Base-by-base conservation (phyloP, 345 rosid species). In the Dovyalis caffra region DNA sequence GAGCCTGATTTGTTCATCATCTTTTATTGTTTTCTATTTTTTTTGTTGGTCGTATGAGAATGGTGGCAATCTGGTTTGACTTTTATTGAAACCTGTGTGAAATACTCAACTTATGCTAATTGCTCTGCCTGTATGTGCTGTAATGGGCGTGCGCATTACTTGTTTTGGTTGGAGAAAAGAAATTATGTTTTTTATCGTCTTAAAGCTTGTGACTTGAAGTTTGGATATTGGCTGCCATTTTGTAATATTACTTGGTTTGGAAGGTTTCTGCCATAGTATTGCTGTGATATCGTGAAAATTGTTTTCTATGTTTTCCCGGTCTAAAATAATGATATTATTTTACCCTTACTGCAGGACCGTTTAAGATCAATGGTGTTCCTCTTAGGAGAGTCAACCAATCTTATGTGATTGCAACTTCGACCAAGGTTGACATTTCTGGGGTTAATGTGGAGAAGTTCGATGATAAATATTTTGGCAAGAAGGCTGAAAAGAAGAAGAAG, bases 351-450 rank as follows among this genome's bases (percentile, higher is more conserved):
- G 25, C 80, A 90, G 95, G 95, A 5, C 95, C 92, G n/a, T 90
- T 86, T 77, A 88, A 86, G 88, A 76, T 89, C 43, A 89, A 90
- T 35, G 95, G 92, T 71, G 95, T 90, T 62, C 95, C 95, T 71
- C 69, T 90, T 21, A 84, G 95, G 67, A 81, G 93, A 35, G 93
- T 91, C 61, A 89, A 88, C 49, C 93, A 91, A 63, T 77, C 90
- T 0, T 90, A 90, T 65, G 86, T 87, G 53, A 82, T 91, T 77
- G 91, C 79, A 10, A 89, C 93, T 43, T 91, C 95, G 76, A 85
- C 95, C 68, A 87, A 91, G 86, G 86, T 89, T 51, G 88, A 87
- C 78, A 79, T 89, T 32, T 78, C 93, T n/a, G 93, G 91, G 2
- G 89, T 87, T 29, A 85, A 73, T 62, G 80, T 86, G 2, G 97